Evolutionary conservation across 225 moss, liverwort and hornwort genomes (phyloP).

Genomic region (Thuidium tamariscinum): DNA sequence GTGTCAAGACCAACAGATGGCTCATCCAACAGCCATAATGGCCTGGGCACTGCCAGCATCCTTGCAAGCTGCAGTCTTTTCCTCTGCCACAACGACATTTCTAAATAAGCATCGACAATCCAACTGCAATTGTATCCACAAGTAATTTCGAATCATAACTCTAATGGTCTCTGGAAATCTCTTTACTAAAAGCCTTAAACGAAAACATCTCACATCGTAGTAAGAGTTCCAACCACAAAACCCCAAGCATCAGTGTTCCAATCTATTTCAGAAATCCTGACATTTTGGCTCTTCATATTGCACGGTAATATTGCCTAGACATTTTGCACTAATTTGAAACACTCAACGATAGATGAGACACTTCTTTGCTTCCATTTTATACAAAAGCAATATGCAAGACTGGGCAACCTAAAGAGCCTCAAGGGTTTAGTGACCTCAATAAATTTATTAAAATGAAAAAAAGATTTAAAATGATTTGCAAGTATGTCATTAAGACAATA

Average conservation of each 20-base stretch:
- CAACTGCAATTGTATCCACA: not conserved
- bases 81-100: slow-evolving; percentile 25
- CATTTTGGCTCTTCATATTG: not conserved
- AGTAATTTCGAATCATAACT: not conserved
- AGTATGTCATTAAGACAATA: not conserved
- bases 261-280: not conserved
- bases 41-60: slow-evolving; percentile 82
- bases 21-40: slow-evolving; percentile 86
- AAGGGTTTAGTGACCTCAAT: not conserved
- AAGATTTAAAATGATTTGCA: not conserved
- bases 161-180: not conserved
- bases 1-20: slow-evolving; percentile 86
- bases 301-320: not conserved
- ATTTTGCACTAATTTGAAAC: not conserved
- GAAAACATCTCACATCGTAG: not conserved
- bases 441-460: not conserved
- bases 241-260: not conserved
- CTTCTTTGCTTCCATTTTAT: not conserved
- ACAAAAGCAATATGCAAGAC: not conserved
- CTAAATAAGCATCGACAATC: not conserved
- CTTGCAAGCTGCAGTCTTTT: slow-evolving; percentile 88
- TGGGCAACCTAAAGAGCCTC: not conserved
- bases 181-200: not conserved
- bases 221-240: not conserved
- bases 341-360: not conserved